Evolutionary conservation across 2,329 filamentous ascomycete genomes (phyloP).

Genomic region (Mollisiaceae sp.): DNA sequence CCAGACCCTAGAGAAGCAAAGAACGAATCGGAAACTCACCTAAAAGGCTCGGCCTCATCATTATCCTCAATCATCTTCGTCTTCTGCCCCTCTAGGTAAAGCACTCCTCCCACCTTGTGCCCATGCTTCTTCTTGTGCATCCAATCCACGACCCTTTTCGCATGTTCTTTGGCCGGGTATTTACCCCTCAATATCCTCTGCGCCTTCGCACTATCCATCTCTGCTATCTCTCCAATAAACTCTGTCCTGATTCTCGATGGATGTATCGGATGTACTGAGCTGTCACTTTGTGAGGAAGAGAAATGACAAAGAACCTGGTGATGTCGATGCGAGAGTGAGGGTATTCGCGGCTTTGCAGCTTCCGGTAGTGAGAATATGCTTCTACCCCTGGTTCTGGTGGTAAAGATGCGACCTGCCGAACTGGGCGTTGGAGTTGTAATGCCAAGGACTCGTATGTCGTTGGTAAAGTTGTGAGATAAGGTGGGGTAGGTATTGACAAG

Average conservation of each 20-base stretch:
- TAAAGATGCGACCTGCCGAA: too few relatives aligned
- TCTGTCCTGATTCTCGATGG: not conserved
- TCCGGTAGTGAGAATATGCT: not conserved
- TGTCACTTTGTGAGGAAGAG: not conserved
- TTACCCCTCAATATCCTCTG: slow-evolving; percentile 60
- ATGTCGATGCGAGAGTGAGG: not conserved
- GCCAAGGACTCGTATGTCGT: not conserved
- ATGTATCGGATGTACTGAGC: not conserved
- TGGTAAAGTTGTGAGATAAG: not conserved
- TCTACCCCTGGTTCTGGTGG: too few relatives aligned
- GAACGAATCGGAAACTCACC: slow-evolving; percentile 53
- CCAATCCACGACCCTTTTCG: slow-evolving; percentile 79
- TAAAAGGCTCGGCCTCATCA: slow-evolving; percentile 80
- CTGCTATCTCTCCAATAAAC: not conserved
- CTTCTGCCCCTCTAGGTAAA: slow-evolving; percentile 88
- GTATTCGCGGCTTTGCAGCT: not conserved
- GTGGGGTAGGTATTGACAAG: not conserved
- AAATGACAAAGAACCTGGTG: not conserved
- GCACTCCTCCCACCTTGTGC: slow-evolving; percentile 67
- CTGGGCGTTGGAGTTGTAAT: not conserved
- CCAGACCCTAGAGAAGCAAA: not conserved
- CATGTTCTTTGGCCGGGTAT: slow-evolving; percentile 87
- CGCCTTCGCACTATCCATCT: slow-evolving; percentile 22
- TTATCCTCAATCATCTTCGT: slow-evolving; percentile 87
- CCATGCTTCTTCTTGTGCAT: slow-evolving; percentile 71